Conservation (phyloP, 2,329 filamentous ascomycete species). For the Cladosporium sp. region DNA sequence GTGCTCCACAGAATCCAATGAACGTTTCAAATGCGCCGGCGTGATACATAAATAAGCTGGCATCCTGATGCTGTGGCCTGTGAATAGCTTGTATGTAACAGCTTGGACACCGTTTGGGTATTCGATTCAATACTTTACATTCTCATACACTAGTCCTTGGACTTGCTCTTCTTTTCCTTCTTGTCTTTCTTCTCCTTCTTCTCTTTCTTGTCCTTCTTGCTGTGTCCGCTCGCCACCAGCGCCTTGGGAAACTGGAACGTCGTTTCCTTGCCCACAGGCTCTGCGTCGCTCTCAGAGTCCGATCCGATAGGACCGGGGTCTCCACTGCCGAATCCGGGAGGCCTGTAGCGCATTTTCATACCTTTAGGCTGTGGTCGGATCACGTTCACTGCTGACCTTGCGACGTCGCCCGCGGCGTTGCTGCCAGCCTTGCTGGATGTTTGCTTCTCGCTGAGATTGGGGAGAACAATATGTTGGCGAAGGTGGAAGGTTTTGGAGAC, state of each 20-base stretch:
- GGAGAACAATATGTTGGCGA: conserved; percentile 58
- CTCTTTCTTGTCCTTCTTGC: conserved; percentile 27
- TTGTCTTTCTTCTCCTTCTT: conserved; percentile 35
- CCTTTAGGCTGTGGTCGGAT: conserved; percentile 64
- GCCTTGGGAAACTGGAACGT: conserved; percentile 27
- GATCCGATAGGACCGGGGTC: conserved; percentile 38
- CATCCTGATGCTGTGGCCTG: no score
- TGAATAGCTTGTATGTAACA: no score
- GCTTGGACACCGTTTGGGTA: not conserved
- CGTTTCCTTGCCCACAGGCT: conserved; percentile 10
- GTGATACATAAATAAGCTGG: no score
- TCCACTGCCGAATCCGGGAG: conserved; percentile 55
- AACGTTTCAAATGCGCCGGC: no score
- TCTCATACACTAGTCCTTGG: not conserved
- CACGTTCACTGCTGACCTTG: conserved; percentile 47
- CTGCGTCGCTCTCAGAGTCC: conserved; percentile 42
- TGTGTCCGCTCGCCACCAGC: conserved; percentile 34
- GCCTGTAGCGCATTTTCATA: conserved; percentile 63
- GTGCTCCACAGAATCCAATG: no score
- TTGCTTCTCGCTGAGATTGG: conserved; percentile 37
- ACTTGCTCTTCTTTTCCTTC: conserved; percentile 29
- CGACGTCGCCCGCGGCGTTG: conserved; percentile 38
- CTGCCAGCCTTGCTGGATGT: conserved; percentile 38
- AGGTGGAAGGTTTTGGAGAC: conserved; percentile 62
- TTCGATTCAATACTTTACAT: conserved; percentile 7